These are phyloP conservation scores for Kluyveromyces lactis DNA, from an alignment of 805 yeast species.

Conservation along the genomic window DNA sequence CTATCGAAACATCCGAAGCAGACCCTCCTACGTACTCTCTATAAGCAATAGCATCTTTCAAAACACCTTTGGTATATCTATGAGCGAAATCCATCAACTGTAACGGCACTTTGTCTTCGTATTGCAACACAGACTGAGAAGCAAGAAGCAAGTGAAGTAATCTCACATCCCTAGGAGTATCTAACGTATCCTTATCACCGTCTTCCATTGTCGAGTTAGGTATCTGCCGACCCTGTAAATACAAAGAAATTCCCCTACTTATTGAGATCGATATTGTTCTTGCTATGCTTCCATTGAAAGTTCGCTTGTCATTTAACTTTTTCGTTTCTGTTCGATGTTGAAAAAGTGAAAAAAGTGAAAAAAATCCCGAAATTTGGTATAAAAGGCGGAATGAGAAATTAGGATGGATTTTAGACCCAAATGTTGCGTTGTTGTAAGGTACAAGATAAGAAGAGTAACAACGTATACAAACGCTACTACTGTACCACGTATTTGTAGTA, in stretches of 20 bases:
- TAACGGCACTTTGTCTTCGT: conserved; percentile 92
- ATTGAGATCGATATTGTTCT: background rate
- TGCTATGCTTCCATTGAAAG: background rate
- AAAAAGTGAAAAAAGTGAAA: too few relatives aligned
- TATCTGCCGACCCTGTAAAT: too few relatives aligned
- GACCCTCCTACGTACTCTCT: conserved; percentile 63
- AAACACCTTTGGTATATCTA: conserved; percentile 73
- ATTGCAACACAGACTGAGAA: conserved; percentile 82
- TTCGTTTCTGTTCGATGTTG: too few relatives aligned
- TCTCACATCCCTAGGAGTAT: conserved; percentile 80
- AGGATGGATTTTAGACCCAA: too few relatives aligned
- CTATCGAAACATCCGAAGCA: conserved; percentile 56
- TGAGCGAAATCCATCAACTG: conserved; percentile 97
- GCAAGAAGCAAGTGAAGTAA: conserved; percentile 85
- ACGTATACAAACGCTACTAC: too few relatives aligned
- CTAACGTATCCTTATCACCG: conserved; percentile 4
- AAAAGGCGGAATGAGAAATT: too few relatives aligned
- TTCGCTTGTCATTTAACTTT: too few relatives aligned
- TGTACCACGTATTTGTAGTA: too few relatives aligned
- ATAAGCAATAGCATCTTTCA: conserved; percentile 84
- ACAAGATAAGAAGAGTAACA: too few relatives aligned
- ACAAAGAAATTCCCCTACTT: too few relatives aligned
- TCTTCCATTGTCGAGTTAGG: background rate
- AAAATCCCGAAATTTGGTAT: too few relatives aligned
- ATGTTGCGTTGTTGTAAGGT: too few relatives aligned